Evolutionary conservation across 306 rosid genomes (phyloP).

Genomic region (Cucumis sativus): Cucumber_9930_V3 NC_026656.2:20880001-20880500

Average conservation of each 20-base stretch:
- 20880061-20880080: slow-evolving; percentile 10
- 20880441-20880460: background rate
- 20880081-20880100: background rate
- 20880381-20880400: background rate
- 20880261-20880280: background rate
- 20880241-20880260: background rate
- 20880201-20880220: background rate
- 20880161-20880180: background rate
- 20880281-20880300: background rate
- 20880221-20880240: background rate
- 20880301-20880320: background rate
- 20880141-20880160: background rate
- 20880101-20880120: background rate
- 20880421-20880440: background rate
- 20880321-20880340: background rate
- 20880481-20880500: background rate
- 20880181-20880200: background rate
- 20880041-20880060: slow-evolving; percentile 23
- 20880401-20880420: background rate
- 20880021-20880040: slow-evolving; percentile 82
- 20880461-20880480: background rate
- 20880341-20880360: background rate
- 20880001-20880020: slow-evolving; percentile 70
- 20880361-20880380: background rate
- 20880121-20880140: background rate